Percentiles rank a stretch among this genome's conserved stretches.
These are phyloP conservation scores for Arachis stenosperma DNA, from an alignment of 306 rosid species.

Conservation along the genomic window DNA sequence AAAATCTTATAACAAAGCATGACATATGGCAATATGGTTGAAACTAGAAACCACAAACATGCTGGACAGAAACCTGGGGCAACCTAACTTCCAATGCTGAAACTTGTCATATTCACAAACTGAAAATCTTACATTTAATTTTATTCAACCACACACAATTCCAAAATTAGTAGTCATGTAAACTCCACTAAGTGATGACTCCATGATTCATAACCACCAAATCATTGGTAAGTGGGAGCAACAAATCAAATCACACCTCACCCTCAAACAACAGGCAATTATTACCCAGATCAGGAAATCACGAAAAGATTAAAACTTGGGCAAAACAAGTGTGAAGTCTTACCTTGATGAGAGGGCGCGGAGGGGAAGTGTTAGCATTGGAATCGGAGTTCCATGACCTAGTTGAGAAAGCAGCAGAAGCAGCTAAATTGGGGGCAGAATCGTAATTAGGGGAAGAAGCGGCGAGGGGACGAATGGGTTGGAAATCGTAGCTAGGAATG, in stretches of 20 bases:
- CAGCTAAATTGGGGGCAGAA: conserved; percentile 43
- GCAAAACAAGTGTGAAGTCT: neutral
- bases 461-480: conserved; percentile 68
- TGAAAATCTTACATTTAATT: neutral
- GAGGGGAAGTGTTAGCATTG: conserved; percentile 48
- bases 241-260: conserved; percentile 21
- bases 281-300: conserved; percentile 21
- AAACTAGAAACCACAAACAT: neutral
- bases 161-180: too few species aligned
- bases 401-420: conserved; percentile 34
- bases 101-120: neutral
- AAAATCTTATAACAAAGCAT: neutral
- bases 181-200: too few species aligned
- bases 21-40: neutral
- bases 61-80: neutral
- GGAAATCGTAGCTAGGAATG: conserved; percentile 84
- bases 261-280: neutral
- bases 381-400: conserved; percentile 69
- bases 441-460: conserved; percentile 52
- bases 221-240: neutral
- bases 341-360: conserved; percentile 53
- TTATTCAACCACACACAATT: neutral
- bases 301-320: neutral
- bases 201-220: too few species aligned
- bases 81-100: neutral